Evolutionary conservation across 257 asterid genomes (phyloP), one percentile per base, ranked within the genome.

Genomic region (Penstemon newberryi): DNA sequence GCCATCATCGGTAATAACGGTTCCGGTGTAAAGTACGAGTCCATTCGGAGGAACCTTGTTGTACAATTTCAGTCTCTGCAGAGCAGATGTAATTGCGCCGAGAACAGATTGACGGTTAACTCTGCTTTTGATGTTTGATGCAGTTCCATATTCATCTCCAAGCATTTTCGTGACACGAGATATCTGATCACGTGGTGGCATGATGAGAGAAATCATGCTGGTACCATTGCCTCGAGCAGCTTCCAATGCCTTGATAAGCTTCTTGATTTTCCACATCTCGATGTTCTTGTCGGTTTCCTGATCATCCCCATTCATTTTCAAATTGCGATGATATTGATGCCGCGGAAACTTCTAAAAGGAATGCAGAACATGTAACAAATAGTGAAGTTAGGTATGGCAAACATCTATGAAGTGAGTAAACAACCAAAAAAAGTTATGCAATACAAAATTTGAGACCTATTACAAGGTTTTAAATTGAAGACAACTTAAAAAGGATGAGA

Each of bases 181-280:
- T 18, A 79, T 19, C 56, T 79, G 84, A 68, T 79, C 84, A 53
- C 84, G 81, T 39, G 83, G 83, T 71, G 83, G 83, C 80, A 79
- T 75, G 63, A 79, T 79, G 4, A 79, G 80, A 64, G 83, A 79
- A 56, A 79, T 79, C 83, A 79, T 79, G 53, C 83, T 79, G 64
- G 83, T 79, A 39, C 84, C 84, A 72, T 79, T 79, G 67, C 84
- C 84, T 41, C 81, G 73, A 38, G 84, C 84, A 72, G 80, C 78
- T 72, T 75, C 81, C 60, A 79, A 54, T 43, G 76, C 80, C 72
- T 79, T 79, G 39, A 75, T 72, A 19, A 79, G 81, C 70, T 79
- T 79, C 73, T 79, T 79, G 46, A 79, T 75, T 68, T 79, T 79
- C 84, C 84, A 75, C 36, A 79, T 79, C 71, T 79, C 79, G 5